Evolutionary conservation across 257 asterid genomes (phyloP), one percentile per base, ranked within the genome.

Genomic region (Penstemon davidsonii): DNA sequence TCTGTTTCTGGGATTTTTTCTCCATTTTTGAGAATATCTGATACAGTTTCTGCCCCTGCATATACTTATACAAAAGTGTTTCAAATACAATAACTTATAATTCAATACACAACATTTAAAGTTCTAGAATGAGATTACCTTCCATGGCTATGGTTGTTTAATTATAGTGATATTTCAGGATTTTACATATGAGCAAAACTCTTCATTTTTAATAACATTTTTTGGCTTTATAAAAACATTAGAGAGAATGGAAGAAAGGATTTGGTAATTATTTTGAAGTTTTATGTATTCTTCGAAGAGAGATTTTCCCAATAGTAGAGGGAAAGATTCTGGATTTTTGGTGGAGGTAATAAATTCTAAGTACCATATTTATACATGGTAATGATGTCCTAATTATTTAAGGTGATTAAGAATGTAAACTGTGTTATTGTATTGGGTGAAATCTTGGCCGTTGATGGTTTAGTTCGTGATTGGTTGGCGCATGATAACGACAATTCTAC

Each of bases 281-380:
- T 18, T 9, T 57, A 64, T 40, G 49, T 51, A 25, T 64, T 43
- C 44, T 67, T 69, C 59, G 55, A 42, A 56, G 54, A 44, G 63
- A 64, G 53, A 12, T 25, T 25, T 25, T 25, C 33, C 33, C 33
- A 25, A 25, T 25, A 25, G 33, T 25, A 15, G 60, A 11, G 50
- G 18, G 53, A 70, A 54, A 63, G 19, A 52, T 58, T 63, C 66
- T 62, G 57, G 69, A 57, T 76, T 66, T 78, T 78, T 5, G 87
- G 80, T 69, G 60, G 59, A 46, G 67, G 57, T 70, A 80, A 58
- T 56, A 33, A 63, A 59, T 65, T 55, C 77, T 42, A 25, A 25
- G 33, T 0, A 25, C 33, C 33, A 72, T 76, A 74, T 76, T 79
- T 79, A 76, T 71, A 73, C 69, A 61, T 68, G 4, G 4, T 18